phyloP scores from a whole-genome alignment of 371 early-diverging fungal genomes.

The Apophysomyces sp. region DNA sequence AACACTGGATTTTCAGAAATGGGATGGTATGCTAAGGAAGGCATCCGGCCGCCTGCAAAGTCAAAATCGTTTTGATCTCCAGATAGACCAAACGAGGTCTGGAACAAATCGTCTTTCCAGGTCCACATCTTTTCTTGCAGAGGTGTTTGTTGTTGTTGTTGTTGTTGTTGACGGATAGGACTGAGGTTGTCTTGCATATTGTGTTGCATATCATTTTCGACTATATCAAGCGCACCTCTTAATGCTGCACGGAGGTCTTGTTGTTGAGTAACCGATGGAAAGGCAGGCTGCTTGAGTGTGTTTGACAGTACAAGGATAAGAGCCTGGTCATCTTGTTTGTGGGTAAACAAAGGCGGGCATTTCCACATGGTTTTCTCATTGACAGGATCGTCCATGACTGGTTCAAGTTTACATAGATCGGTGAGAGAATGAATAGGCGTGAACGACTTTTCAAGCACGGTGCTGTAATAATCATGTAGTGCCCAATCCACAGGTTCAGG shows the following conservation, averaged over 20 bases:
- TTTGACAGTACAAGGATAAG: slow-evolving; percentile 5
- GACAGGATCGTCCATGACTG: background rate
- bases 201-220: slow-evolving; percentile 29
- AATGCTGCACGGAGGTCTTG: slow-evolving; percentile 25
- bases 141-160: background rate
- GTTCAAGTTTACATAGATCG: slow-evolving; percentile 11
- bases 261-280: slow-evolving; percentile 3
- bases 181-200: slow-evolving; percentile 12
- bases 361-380: background rate
- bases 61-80: background rate
- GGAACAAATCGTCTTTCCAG: slow-evolving; percentile 18
- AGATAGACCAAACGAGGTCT: slow-evolving; percentile 1
- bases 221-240: slow-evolving; percentile 25
- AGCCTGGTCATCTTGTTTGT: slow-evolving; percentile 12
- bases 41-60: background rate
- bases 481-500: slow-evolving; percentile 44
- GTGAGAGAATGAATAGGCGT: slow-evolving; percentile 18
- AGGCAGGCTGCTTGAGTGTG: background rate
- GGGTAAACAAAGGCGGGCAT: slow-evolving; percentile 7
- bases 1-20: slow-evolving; percentile 5
- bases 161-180: background rate
- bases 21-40: background rate
- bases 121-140: slow-evolving; percentile 9
- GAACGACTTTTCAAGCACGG: slow-evolving; percentile 28
- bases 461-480: slow-evolving; percentile 34